A percentile compares a stretch with the other conserved stretches of the same genome.
Conservation (phyloP, 495 filamentous ascomycete species). For the Penicillium coffeae region DNA sequence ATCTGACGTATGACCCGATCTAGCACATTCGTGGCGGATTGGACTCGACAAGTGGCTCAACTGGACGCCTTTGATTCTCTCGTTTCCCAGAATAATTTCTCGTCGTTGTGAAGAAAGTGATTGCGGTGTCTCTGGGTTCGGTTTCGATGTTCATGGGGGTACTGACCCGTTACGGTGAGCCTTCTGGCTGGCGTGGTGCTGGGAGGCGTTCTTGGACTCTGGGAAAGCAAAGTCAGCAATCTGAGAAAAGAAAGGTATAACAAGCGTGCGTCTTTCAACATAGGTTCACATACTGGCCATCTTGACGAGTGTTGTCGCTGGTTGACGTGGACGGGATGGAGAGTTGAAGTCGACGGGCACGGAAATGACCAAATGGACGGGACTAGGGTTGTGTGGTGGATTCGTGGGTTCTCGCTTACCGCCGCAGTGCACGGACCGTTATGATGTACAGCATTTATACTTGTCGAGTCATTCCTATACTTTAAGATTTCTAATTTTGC, state of each 20-base stretch:
- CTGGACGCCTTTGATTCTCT: no score
- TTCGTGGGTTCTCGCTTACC: slow-evolving; percentile 48
- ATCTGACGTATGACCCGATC: not conserved
- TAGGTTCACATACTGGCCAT: slow-evolving; percentile 48
- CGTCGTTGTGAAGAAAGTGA: not conserved
- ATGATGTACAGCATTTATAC: no score
- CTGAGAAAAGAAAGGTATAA: not conserved
- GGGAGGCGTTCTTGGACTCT: slow-evolving; percentile 99
- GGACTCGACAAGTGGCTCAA: not conserved
- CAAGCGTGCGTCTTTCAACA: not conserved
- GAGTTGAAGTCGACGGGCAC: slow-evolving; percentile 21
- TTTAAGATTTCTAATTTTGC: not conserved
- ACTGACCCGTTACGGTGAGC: slow-evolving; percentile 95
- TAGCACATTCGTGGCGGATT: not conserved
- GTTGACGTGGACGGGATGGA: slow-evolving; percentile 32
- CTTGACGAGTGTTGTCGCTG: slow-evolving; percentile 47
- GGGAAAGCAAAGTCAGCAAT: slow-evolving; percentile 28
- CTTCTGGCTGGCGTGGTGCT: slow-evolving; percentile 97
- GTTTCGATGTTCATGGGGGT: slow-evolving; percentile 12
- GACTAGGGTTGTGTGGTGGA: slow-evolving; percentile 42
- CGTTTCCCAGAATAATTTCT: not conserved
- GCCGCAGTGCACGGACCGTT: slow-evolving; percentile 26
- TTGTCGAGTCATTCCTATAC: slow-evolving; percentile 1
- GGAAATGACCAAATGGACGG: slow-evolving; percentile 26
- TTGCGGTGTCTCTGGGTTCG: not conserved